Percentiles rank a stretch among this genome's conserved stretches.
Evolutionary conservation across 177 flowering plant genomes (phyloP).

Genomic region (Vitis hybrid): DNA sequence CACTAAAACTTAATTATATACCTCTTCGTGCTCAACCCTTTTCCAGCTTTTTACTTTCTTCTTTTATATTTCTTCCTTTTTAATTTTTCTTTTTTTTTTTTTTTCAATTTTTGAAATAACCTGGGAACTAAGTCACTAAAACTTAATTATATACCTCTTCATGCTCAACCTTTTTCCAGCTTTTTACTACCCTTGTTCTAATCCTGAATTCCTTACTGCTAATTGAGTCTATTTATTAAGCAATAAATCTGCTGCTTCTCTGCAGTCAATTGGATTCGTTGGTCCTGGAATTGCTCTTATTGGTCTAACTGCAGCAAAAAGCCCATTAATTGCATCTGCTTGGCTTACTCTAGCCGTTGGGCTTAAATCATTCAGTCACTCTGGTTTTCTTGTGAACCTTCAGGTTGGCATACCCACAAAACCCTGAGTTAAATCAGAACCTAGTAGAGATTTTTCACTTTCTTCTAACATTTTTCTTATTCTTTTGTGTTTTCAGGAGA

Average conservation of each 20-base stretch:
- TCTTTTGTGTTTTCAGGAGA: constrained; percentile 59
- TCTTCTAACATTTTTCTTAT: constrained; percentile 18
- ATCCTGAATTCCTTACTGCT: neutral
- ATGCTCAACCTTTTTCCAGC: neutral
- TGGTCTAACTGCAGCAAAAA: constrained; percentile 66
- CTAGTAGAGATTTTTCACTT: neutral
- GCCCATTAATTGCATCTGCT: constrained; percentile 72
- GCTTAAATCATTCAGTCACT: constrained; percentile 89
- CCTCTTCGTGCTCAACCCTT: neutral
- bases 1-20: neutral
- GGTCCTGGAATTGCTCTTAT: constrained; percentile 87
- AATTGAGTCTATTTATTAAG: neutral
- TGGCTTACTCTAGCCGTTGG: constrained; percentile 95
- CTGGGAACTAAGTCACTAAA: neutral
- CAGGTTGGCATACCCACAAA: constrained; percentile 53
- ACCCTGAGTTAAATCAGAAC: neutral
- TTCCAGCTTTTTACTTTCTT: neutral
- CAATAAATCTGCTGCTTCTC: constrained; percentile 9
- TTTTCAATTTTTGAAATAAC: neutral
- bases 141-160: neutral
- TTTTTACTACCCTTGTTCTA: neutral
- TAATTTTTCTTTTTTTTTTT: neutral
- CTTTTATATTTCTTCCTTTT: neutral
- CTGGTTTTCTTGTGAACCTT: constrained; percentile 93
- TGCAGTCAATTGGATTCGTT: constrained; percentile 89